Evolutionary conservation across 2,329 filamentous ascomycete genomes (phyloP).

Genomic region (Basipetospora chlamydospora): DNA sequence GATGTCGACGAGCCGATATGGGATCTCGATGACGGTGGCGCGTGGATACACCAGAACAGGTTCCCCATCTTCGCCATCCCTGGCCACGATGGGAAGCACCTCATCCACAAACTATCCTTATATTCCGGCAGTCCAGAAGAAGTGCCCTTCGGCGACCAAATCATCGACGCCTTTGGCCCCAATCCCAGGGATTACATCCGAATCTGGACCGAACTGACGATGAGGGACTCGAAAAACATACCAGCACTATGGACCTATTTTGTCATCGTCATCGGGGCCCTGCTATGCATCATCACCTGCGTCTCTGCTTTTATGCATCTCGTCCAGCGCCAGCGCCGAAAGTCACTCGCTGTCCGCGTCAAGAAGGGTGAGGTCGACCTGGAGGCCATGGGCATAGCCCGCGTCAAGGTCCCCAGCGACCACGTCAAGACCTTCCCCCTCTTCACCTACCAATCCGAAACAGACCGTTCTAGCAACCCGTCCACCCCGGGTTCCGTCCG

Average conservation of each 20-base stretch:
- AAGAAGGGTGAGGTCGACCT: slow-evolving; percentile 69
- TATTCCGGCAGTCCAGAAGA: slow-evolving; percentile 65
- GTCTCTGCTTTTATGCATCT: slow-evolving; percentile 64
- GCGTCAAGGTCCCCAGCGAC: slow-evolving; percentile 58
- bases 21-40: slow-evolving; percentile 52
- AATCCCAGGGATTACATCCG: slow-evolving; percentile 45
- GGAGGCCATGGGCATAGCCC: slow-evolving; percentile 72
- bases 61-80: slow-evolving; percentile 79
- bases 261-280: slow-evolving; percentile 53
- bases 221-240: slow-evolving; percentile 33
- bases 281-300: slow-evolving; percentile 50
- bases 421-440: slow-evolving; percentile 63
- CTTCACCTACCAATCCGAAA: slow-evolving; percentile 56
- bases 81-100: slow-evolving; percentile 45
- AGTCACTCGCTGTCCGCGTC: slow-evolving; percentile 54
- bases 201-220: slow-evolving; percentile 40
- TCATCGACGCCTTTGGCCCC: slow-evolving; percentile 37
- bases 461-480: slow-evolving; percentile 22
- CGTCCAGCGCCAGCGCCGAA: slow-evolving; percentile 57
- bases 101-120: slow-evolving; percentile 57
- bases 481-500: slow-evolving; percentile 21
- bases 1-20: slow-evolving; percentile 49
- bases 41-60: slow-evolving; percentile 56
- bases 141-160: slow-evolving; percentile 42
- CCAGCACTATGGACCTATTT: slow-evolving; percentile 74